Conservation (phyloP, 768 basidiomycete species). For the Pleurotus eryngii region DNA sequence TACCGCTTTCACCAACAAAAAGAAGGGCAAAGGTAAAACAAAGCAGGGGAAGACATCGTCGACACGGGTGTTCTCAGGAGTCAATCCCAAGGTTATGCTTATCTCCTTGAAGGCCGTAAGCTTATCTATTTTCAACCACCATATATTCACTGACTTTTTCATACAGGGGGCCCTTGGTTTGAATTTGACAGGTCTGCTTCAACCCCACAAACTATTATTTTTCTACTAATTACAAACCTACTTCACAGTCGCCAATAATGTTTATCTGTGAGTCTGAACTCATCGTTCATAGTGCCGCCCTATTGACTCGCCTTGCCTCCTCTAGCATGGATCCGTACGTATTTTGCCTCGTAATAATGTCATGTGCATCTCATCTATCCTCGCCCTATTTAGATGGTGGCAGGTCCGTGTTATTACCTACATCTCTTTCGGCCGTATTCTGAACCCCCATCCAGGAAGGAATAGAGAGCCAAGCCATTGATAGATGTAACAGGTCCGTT, state of each 20-base stretch:
- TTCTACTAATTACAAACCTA: background rate
- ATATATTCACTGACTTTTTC: background rate
- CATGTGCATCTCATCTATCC: background rate
- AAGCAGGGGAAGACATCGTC: conserved; percentile 9
- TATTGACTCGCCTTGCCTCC: conserved; percentile 9
- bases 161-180: conserved; percentile 74
- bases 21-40: conserved; percentile 32
- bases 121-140: conserved; percentile 1
- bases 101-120: conserved; percentile 76
- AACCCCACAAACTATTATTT: background rate
- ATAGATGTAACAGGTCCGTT: conserved; percentile 57
- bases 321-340: conserved; percentile 81
- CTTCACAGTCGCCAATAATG: conserved; percentile 70
- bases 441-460: conserved; percentile 48
- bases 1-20: conserved; percentile 14
- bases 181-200: conserved; percentile 62
- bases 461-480: conserved; percentile 82
- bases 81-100: conserved; percentile 77
- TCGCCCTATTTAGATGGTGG: conserved; percentile 61
- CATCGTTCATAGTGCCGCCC: background rate
- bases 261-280: conserved; percentile 59
- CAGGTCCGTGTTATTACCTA: conserved; percentile 37
- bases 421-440: conserved; percentile 6
- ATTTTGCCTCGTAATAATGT: background rate
- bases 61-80: conserved; percentile 16